Percentiles rank a stretch among this genome's conserved stretches.
These are phyloP conservation scores for Pseudocercospora fijiensis DNA, from an alignment of 2,329 filamentous ascomycete genomes.

Conservation along the genomic window DNA sequence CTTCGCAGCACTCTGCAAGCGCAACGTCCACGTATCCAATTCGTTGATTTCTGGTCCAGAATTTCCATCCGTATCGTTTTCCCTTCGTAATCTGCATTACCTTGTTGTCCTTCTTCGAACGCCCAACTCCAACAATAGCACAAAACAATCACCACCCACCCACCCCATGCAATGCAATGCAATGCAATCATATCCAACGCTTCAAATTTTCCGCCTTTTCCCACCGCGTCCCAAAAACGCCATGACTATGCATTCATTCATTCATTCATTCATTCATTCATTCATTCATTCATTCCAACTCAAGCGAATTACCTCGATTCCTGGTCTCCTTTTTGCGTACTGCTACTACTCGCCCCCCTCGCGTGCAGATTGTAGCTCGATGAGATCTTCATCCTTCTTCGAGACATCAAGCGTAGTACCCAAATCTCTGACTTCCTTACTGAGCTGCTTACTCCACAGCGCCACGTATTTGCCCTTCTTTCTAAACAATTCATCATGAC, in stretches of 20 bases:
- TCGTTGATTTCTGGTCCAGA: too few species aligned
- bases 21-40: too few species aligned
- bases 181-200: not conserved
- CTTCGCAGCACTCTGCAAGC: too few species aligned
- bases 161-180: not conserved
- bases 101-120: not conserved
- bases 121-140: not conserved
- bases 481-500: constrained; percentile 67
- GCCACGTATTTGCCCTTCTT: constrained; percentile 36
- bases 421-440: constrained; percentile 29
- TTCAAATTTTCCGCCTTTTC: not conserved
- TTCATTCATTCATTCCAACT: not conserved
- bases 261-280: too few species aligned
- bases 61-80: too few species aligned
- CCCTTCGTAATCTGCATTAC: too few species aligned
- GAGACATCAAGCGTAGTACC: constrained; percentile 20
- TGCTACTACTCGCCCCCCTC: constrained; percentile 3
- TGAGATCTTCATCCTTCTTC: constrained; percentile 17
- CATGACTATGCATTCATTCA: not conserved
- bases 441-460: constrained; percentile 39
- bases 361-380: not conserved
- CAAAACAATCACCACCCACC: not conserved
- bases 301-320: not conserved
- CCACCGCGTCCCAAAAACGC: not conserved
- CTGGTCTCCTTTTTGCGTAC: constrained; percentile 4